Percentiles rank a stretch among this genome's conserved stretches.
These are phyloP conservation scores for Avena sativa DNA, from an alignment of 176 grass and related monocot species.

Conservation along the genomic window DNA sequence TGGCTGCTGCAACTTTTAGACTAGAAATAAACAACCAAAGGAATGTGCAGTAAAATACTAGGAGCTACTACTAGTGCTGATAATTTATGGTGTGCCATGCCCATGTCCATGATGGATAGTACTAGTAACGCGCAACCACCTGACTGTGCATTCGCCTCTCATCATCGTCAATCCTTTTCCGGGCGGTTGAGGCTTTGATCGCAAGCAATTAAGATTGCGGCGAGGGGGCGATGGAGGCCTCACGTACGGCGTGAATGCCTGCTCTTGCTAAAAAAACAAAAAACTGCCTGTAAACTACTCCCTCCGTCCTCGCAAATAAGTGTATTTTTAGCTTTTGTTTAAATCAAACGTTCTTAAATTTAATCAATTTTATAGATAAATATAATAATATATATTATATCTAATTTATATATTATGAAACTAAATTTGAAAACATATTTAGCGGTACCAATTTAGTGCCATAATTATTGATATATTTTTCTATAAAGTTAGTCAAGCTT, in stretches of 20 bases:
- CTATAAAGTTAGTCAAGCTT: no score
- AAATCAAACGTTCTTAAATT: no score
- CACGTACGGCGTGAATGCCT: conserved; percentile 23
- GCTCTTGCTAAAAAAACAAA: not conserved
- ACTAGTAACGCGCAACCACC: conserved; percentile 34
- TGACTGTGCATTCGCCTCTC: not conserved
- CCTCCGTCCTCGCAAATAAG: no score
- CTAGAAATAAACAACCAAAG: not conserved
- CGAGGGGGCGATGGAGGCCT: not conserved
- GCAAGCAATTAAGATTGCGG: conserved; percentile 11
- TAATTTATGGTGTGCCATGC: not conserved
- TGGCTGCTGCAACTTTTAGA: not conserved
- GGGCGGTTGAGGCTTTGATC: not conserved
- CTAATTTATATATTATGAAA: no score
- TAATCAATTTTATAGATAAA: no score
- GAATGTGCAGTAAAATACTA: not conserved
- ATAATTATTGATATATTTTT: no score
- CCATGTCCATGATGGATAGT: conserved; percentile 18
- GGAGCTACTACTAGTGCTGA: not conserved
- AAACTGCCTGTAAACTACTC: no score
- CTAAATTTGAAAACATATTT: no score
- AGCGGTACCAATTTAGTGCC: no score
- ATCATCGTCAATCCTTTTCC: conserved; percentile 22
- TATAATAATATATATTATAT: no score
- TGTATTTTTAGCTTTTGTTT: no score